Percentiles rank a stretch among this genome's conserved stretches.
These are phyloP conservation scores for Saccharomycopsis javanensis DNA, from an alignment of 805 yeast genomes.

Conservation along the genomic window DNA sequence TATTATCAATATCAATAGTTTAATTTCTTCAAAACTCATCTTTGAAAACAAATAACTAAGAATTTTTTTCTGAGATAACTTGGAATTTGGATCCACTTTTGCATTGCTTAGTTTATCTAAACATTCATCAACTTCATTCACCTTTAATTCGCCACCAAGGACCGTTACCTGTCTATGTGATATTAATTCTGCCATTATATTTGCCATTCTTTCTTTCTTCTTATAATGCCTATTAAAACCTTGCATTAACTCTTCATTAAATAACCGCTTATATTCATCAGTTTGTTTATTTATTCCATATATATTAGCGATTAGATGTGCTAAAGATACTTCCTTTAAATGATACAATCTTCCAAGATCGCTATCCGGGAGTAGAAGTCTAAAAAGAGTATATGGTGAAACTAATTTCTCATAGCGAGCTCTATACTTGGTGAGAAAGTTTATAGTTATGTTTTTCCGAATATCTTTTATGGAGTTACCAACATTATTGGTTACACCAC, in stretches of 20 bases:
- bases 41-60: constrained; percentile 41
- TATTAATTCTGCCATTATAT: constrained; percentile 39
- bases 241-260: constrained; percentile 25
- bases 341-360: constrained; percentile 51
- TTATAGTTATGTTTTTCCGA: constrained; percentile 6
- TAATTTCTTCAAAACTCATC: constrained; percentile 52
- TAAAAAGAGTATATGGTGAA: constrained; percentile 49
- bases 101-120: constrained; percentile 4
- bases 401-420: background rate
- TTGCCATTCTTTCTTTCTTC: constrained; percentile 39
- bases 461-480: background rate
- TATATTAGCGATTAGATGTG: constrained; percentile 39
- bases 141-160: constrained; percentile 26
- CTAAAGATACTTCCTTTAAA: constrained; percentile 55
- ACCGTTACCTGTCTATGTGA: constrained; percentile 34
- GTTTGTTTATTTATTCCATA: constrained; percentile 52
- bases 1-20: constrained; percentile 60
- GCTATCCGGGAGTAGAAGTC: constrained; percentile 51
- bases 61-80: constrained; percentile 31
- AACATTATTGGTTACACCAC: background rate
- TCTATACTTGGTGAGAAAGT: constrained; percentile 14
- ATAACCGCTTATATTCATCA: constrained; percentile 43
- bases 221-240: constrained; percentile 31
- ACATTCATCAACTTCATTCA: constrained; percentile 21
- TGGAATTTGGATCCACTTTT: background rate